Evolutionary conservation across 139 green algal genomes (phyloP).

Genomic region (Tetraselmis chui): DNA sequence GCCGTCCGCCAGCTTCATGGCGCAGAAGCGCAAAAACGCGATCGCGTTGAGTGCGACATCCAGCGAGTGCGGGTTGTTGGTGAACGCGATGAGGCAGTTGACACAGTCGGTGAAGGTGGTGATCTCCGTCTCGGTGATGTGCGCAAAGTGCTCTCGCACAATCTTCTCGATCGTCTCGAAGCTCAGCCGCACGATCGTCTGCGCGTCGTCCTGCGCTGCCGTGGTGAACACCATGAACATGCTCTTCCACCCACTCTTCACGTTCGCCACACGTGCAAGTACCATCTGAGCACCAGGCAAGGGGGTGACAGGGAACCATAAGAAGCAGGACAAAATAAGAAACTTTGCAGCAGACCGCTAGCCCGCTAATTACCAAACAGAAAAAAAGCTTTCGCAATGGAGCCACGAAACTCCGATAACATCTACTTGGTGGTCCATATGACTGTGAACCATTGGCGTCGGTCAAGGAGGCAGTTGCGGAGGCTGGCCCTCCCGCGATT

Average conservation of each 20-base stretch:
- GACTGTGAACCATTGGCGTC: too few relatives aligned
- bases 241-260: conserved; percentile 97
- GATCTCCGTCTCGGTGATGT: conserved; percentile 96
- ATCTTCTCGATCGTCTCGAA: conserved; percentile 98
- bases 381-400: too few relatives aligned
- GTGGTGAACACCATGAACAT: conserved; percentile 99
- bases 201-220: conserved; percentile 68
- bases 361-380: too few relatives aligned
- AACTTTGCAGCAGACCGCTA: too few relatives aligned
- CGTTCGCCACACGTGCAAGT: conserved; percentile 79
- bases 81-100: conserved; percentile 99
- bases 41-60: conserved; percentile 94
- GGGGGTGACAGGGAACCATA: conserved; percentile 29
- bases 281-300: conserved; percentile 78
- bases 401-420: too few relatives aligned
- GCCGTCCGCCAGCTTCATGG: conserved; percentile 90
- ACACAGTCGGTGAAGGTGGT: conserved; percentile 98
- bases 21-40: conserved; percentile 96
- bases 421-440: too few relatives aligned
- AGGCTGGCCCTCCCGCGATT: too few relatives aligned
- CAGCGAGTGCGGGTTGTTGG: conserved; percentile 90
- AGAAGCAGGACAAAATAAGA: too few relatives aligned
- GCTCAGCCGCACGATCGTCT: conserved; percentile 73
- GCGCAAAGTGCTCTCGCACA: conserved; percentile 92
- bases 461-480: too few relatives aligned